These are phyloP conservation scores for Erysimum cheiranthoides DNA, from an alignment of 345 rosid genomes.

Conservation along the genomic window DNA sequence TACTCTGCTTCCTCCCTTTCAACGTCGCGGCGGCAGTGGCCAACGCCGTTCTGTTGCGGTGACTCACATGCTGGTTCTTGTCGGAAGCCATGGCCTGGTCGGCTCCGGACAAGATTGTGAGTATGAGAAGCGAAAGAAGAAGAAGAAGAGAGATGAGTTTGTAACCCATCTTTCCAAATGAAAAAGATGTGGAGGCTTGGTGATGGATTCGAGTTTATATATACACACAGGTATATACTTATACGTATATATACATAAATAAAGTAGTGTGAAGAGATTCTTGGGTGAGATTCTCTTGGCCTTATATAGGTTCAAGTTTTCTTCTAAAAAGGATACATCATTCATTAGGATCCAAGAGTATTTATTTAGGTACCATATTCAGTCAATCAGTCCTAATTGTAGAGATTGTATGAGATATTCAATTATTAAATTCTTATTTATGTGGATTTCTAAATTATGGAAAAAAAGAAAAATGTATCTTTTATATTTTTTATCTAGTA, in stretches of 20 bases:
- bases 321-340: not conserved
- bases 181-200: constrained; percentile 10
- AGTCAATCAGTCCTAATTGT: too few species aligned
- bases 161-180: constrained; percentile 46
- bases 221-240: constrained; percentile 23
- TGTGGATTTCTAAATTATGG: too few species aligned
- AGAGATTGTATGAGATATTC: too few species aligned
- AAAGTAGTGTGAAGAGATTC: constrained; percentile 36
- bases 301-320: not conserved
- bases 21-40: constrained; percentile 24
- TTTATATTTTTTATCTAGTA: too few species aligned
- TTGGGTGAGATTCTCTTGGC: constrained; percentile 29
- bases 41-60: constrained; percentile 15
- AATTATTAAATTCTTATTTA: too few species aligned
- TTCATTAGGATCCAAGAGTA: not conserved
- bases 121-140: constrained; percentile 36
- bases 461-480: too few species aligned
- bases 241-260: not conserved
- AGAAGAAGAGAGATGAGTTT: constrained; percentile 31
- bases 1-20: constrained; percentile 57
- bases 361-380: not conserved
- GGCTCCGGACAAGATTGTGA: constrained; percentile 28
- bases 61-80: constrained; percentile 29
- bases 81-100: constrained; percentile 19
- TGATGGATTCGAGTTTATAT: constrained; percentile 31